Conservation (phyloP, 2,329 filamentous ascomycete genomes). For the Stagonosporopsis chrysanthemi region DNA sequence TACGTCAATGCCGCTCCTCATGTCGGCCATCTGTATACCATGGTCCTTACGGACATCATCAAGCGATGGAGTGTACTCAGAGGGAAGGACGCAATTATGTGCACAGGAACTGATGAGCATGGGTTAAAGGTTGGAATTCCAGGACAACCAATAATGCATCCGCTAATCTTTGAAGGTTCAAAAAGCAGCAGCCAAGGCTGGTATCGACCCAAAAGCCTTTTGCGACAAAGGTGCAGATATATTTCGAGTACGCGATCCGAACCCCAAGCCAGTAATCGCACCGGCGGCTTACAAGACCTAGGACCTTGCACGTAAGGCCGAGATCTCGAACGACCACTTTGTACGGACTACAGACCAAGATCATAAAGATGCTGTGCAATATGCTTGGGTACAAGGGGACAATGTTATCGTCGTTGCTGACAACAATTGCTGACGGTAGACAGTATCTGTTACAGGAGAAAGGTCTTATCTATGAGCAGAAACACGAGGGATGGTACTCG, state of each 20-base stretch:
- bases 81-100: slow-evolving; percentile 74
- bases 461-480: slow-evolving; percentile 81
- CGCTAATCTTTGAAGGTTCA: slow-evolving; percentile 69
- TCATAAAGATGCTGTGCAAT: slow-evolving; percentile 83
- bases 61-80: slow-evolving; percentile 89
- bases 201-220: slow-evolving; percentile 78
- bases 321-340: slow-evolving; percentile 82
- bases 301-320: slow-evolving; percentile 72
- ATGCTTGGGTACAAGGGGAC: slow-evolving; percentile 73
- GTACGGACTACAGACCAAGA: slow-evolving; percentile 87
- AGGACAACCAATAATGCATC: not conserved
- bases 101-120: slow-evolving; percentile 96
- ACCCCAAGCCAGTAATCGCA: not conserved
- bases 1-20: slow-evolving; percentile 98
- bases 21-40: slow-evolving; percentile 91
- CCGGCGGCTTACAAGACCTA: slow-evolving; percentile 38
- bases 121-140: slow-evolving; percentile 75
- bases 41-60: slow-evolving; percentile 87
- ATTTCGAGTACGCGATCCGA: slow-evolving; percentile 65
- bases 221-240: slow-evolving; percentile 84
- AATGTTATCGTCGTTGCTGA: not conserved
- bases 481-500: slow-evolving; percentile 95
- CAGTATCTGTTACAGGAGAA: slow-evolving; percentile 73
- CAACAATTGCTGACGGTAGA: slow-evolving; percentile 30
- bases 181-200: slow-evolving; percentile 76